Evolutionary conservation across 768 basidiomycete genomes (phyloP).

Genomic region (Calocera cornea): DNA sequence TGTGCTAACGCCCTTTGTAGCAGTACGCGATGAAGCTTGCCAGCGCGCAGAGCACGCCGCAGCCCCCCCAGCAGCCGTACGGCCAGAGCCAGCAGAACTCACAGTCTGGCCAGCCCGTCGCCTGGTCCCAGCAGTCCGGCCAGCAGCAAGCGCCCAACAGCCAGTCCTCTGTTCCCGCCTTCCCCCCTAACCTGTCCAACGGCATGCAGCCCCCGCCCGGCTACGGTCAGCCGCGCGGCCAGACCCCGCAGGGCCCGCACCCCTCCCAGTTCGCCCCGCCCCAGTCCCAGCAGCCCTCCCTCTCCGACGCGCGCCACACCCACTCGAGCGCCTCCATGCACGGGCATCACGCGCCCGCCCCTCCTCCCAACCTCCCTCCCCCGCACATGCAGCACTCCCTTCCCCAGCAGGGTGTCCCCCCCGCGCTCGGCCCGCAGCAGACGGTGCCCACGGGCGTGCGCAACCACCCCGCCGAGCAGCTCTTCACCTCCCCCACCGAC

Average conservation of each 20-base stretch:
- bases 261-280: slow-evolving; percentile 3
- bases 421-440: slow-evolving; percentile 31
- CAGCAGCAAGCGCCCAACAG: not conserved
- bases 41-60: not conserved
- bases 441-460: not conserved
- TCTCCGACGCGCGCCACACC: not conserved
- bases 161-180: not conserved
- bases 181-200: not conserved
- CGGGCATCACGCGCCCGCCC: not conserved
- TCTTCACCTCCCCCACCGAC: slow-evolving; percentile 83
- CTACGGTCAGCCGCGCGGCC: slow-evolving; percentile 4
- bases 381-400: not conserved
- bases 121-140: not conserved
- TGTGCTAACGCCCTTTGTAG: not conserved
- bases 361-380: slow-evolving; percentile 8
- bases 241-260: slow-evolving; percentile 6
- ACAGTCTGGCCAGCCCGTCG: not conserved
- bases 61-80: not conserved
- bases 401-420: slow-evolving; percentile 36
- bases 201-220: not conserved
- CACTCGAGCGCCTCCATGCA: slow-evolving; percentile 2
- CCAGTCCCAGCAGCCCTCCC: slow-evolving; percentile 6
- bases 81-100: not conserved
- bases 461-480: slow-evolving; percentile 64
- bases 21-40: slow-evolving; percentile 10